A percentile compares a stretch with the other conserved stretches of the same genome.
Conservation (phyloP, 208 protist species). For the Leishmania major region DNA sequence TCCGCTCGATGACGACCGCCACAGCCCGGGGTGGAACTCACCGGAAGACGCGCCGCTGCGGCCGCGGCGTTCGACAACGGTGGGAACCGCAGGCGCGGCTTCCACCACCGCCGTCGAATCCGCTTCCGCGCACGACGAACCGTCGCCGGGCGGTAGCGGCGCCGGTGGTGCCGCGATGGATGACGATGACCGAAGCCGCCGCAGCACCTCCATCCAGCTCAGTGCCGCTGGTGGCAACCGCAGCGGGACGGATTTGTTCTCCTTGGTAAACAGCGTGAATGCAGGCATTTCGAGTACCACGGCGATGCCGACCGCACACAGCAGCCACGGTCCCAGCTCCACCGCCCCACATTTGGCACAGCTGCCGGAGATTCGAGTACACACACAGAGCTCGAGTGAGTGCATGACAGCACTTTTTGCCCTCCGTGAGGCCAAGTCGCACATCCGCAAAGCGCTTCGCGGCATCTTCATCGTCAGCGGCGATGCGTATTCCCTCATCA, state of each 20-base stretch:
- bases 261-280: not conserved
- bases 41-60: constrained; percentile 22
- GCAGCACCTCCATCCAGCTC: constrained; percentile 14
- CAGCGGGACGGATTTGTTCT: not conserved
- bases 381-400: constrained; percentile 59
- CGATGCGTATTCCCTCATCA: constrained; percentile 60
- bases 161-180: constrained; percentile 10
- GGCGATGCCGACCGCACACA: constrained; percentile 1
- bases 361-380: constrained; percentile 16
- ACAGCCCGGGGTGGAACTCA: constrained; percentile 21
- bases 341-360: not conserved
- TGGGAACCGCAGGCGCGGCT: not conserved
- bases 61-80: constrained; percentile 4
- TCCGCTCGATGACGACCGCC: constrained; percentile 9
- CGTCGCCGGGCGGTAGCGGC: not conserved
- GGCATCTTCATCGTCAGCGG: constrained; percentile 71
- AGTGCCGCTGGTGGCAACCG: not conserved
- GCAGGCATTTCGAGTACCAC: constrained; percentile 1
- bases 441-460: constrained; percentile 57
- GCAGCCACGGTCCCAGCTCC: constrained; percentile 5
- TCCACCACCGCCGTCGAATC: not conserved
- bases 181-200: constrained; percentile 20
- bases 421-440: constrained; percentile 43
- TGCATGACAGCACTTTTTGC: constrained; percentile 60
- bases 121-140: not conserved